Percentiles rank a stretch among this genome's conserved stretches.
These are phyloP conservation scores for Takakia lepidozioides DNA, from an alignment of 225 moss, liverwort and hornwort species.

Conservation along the genomic window DNA sequence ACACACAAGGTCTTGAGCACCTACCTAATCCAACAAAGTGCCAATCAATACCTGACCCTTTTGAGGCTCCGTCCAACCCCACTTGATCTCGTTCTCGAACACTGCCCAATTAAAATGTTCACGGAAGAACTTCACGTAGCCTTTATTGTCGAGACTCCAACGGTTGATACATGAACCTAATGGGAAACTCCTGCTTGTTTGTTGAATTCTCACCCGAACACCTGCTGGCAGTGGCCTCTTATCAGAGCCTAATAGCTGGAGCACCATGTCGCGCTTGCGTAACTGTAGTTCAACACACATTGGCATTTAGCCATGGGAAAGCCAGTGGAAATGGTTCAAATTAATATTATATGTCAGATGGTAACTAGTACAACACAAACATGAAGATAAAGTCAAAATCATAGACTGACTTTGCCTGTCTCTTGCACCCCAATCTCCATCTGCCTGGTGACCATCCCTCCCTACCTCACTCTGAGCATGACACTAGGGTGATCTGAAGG, in stretches of 20 bases:
- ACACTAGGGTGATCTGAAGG: too few species aligned
- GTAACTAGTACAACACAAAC: too few species aligned
- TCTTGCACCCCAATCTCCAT: too few species aligned
- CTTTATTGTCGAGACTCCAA: constrained; percentile 53
- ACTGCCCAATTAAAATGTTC: constrained; percentile 93
- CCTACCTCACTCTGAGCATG: too few species aligned
- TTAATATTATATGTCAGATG: too few species aligned
- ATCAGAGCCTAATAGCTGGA: constrained; percentile 32
- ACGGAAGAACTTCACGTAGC: constrained; percentile 67
- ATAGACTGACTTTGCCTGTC: too few species aligned
- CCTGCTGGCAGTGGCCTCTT: constrained; percentile 38
- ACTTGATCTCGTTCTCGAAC: constrained; percentile 93
- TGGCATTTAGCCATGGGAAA: too few species aligned
- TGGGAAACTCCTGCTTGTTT: constrained; percentile 69
- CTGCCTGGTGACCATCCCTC: too few species aligned
- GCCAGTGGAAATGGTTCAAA: too few species aligned
- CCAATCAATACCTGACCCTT: constrained; percentile 15
- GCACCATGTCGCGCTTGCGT: constrained; percentile 67
- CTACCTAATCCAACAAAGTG: background rate
- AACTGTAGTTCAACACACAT: constrained; percentile 60
- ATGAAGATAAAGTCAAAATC: too few species aligned
- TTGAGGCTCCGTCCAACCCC: constrained; percentile 78
- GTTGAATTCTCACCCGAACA: constrained; percentile 50
- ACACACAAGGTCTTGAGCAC: too few species aligned
- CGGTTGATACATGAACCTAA: constrained; percentile 80